phyloP scores from a whole-genome alignment of 2,329 filamentous ascomycete species.

The Rhinocladiella similis region DNA sequence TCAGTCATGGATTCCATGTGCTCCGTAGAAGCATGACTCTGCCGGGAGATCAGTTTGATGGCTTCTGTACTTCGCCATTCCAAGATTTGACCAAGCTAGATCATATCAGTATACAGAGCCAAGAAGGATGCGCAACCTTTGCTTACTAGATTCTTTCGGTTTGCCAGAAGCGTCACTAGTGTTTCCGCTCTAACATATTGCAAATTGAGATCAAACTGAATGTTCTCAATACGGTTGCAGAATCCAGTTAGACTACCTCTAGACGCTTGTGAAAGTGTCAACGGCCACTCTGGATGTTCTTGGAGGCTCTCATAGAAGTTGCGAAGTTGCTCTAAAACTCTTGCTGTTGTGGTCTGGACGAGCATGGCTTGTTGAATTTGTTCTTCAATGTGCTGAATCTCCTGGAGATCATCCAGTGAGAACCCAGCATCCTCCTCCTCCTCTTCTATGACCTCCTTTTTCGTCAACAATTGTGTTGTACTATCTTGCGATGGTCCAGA shows the following conservation, averaged over 20 bases:
- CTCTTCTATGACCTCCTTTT: not conserved
- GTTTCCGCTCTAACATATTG: slow-evolving; percentile 30
- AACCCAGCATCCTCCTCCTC: slow-evolving; percentile 24
- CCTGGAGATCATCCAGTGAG: slow-evolving; percentile 33
- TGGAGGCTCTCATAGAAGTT: slow-evolving; percentile 24
- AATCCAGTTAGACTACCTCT: slow-evolving; percentile 23
- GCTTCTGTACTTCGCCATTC: slow-evolving; percentile 38
- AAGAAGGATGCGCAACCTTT: not conserved
- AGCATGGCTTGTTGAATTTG: slow-evolving; percentile 37
- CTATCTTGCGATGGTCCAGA: slow-evolving; percentile 35
- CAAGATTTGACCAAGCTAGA: slow-evolving; percentile 35
- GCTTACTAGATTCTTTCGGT: slow-evolving; percentile 32
- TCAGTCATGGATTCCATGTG: slow-evolving; percentile 36
- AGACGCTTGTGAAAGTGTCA: not conserved
- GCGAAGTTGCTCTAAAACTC: slow-evolving; percentile 32
- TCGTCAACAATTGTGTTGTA: not conserved
- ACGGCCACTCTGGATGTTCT: not conserved
- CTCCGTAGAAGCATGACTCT: slow-evolving; percentile 27
- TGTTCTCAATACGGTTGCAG: slow-evolving; percentile 21
- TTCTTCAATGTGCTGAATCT: slow-evolving; percentile 42
- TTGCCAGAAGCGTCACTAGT: slow-evolving; percentile 26
- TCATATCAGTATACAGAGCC: not conserved
- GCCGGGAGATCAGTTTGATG: slow-evolving; percentile 33
- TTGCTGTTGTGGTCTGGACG: slow-evolving; percentile 35
- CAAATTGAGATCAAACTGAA: slow-evolving; percentile 29